Evolutionary conservation across 768 basidiomycete species (phyloP).

Genomic region (Boletus rex-veris): DNA sequence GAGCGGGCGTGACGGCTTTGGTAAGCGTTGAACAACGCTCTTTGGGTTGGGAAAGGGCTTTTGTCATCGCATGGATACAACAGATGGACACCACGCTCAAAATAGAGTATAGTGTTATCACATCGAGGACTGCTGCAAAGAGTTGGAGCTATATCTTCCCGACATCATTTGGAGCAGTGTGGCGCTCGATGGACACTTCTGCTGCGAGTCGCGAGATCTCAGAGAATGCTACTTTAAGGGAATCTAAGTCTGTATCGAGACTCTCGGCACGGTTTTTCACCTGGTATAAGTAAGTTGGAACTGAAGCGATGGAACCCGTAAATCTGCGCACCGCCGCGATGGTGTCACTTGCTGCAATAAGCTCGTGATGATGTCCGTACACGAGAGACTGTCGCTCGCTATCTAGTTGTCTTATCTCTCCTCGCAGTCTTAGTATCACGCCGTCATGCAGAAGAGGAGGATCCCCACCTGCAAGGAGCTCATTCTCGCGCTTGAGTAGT

Average conservation of each 20-base stretch:
- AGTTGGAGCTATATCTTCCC: background rate
- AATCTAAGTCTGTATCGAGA: conserved; percentile 79
- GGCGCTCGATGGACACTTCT: conserved; percentile 55
- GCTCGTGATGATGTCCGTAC: conserved; percentile 93
- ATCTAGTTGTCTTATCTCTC: conserved; percentile 86
- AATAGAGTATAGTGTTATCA: no score
- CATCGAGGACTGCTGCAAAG: no score
- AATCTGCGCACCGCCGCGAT: conserved; percentile 66
- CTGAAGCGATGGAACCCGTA: background rate
- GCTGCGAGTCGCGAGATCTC: conserved; percentile 79
- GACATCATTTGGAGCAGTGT: background rate
- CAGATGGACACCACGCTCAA: no score
- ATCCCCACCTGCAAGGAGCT: conserved; percentile 61
- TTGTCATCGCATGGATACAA: no score
- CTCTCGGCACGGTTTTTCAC: conserved; percentile 88
- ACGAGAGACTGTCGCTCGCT: conserved; percentile 88
- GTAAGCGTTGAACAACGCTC: background rate
- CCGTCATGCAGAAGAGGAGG: background rate
- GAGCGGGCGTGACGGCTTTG: background rate
- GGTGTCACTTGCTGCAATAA: conserved; percentile 90
- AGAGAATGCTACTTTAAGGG: conserved; percentile 75
- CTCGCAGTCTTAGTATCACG: conserved; percentile 5
- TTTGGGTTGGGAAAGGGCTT: no score
- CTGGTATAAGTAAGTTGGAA: conserved; percentile 36
- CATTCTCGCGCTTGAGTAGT: conserved; percentile 78